Evolutionary conservation across 352 stramenopile species (phyloP), one percentile per base, ranked within the genome.

Genomic region (Phytopythium helicoides): DNA sequence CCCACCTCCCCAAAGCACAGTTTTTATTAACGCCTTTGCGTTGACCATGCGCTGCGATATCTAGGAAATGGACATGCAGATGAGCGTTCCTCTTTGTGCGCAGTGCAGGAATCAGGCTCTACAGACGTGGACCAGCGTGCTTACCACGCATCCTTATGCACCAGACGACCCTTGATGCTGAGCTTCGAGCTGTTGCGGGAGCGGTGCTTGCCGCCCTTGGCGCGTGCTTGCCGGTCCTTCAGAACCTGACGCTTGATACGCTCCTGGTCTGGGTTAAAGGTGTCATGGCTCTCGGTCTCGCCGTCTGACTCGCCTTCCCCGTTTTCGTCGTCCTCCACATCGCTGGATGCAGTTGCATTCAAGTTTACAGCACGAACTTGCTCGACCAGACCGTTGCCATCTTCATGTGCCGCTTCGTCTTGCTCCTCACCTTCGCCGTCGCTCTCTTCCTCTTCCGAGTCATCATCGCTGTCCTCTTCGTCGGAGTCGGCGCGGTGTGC

Each of bases 71-170:
- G 9, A 33, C 9, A 10, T 9, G 6, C 42, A 31, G 23, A n/a
- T 31, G 42, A 49, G 15, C 14, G 6, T 19, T 6, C 1, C 19
- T 33, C 28, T 33, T 10, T 5, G 28, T 33, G 28, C 28, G 9
- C 28, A 33, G 5, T 33, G 28, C 28, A 33, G 28, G 28, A 33
- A 9, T 10, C 9, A 33, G 28, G 28, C 28, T 9, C 9, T 9
- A 33, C 28, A 33, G 28, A 33, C 9, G 5, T 33, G 9, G 16
- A 18, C 22, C 26, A 10, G 26, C 2, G 18, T 52, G 19, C 22
- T 47, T 87, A 92, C 66, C 76, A 95, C 50, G 82, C 68, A 31
- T 88, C 80, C 56, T 94, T 91, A 68, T 94, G 86, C 35, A 85
- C 71, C 38, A 93, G 66, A 33, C 82, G 85, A 53, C 86, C 86